Evolutionary conservation across 768 basidiomycete genomes (phyloP).

Genomic region (Suillus subluteus): DNA sequence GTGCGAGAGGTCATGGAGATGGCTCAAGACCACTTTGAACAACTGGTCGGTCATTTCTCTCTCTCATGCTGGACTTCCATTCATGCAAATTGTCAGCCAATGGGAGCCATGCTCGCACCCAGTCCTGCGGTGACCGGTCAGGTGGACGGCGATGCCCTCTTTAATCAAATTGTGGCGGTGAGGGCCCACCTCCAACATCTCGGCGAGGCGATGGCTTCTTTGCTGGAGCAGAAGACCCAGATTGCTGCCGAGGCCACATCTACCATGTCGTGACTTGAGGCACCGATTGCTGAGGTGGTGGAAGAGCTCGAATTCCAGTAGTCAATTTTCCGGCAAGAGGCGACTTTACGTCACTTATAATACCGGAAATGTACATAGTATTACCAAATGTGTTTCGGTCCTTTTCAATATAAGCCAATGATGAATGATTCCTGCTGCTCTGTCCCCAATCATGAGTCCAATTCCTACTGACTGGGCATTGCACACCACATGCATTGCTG

Average conservation of each 20-base stretch:
- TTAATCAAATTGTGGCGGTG: background rate
- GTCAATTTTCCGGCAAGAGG: background rate
- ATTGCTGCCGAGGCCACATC: rapidly evolving
- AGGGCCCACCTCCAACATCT: background rate
- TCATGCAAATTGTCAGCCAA: rapidly evolving
- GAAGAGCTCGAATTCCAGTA: background rate
- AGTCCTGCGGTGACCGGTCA: background rate
- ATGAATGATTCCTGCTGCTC: too few relatives aligned
- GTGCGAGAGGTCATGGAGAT: background rate
- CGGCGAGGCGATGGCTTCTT: rapidly evolving
- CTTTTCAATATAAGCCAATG: background rate
- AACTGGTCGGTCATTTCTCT: too few relatives aligned
- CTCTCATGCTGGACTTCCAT: background rate
- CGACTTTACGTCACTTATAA: background rate
- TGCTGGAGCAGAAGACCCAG: background rate
- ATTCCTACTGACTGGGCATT: background rate
- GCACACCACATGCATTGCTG: background rate
- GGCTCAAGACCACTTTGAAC: background rate
- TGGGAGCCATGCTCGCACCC: background rate
- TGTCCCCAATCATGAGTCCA: background rate
- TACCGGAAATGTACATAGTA: background rate
- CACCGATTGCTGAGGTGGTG: background rate
- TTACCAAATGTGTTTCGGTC: background rate
- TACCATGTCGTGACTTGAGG: background rate
- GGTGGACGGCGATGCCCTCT: background rate